A percentile compares a stretch with the other conserved stretches of the same genome.
phyloP scores from a whole-genome alignment of 257 asterid species.

The Gentiana macrophylla region DNA sequence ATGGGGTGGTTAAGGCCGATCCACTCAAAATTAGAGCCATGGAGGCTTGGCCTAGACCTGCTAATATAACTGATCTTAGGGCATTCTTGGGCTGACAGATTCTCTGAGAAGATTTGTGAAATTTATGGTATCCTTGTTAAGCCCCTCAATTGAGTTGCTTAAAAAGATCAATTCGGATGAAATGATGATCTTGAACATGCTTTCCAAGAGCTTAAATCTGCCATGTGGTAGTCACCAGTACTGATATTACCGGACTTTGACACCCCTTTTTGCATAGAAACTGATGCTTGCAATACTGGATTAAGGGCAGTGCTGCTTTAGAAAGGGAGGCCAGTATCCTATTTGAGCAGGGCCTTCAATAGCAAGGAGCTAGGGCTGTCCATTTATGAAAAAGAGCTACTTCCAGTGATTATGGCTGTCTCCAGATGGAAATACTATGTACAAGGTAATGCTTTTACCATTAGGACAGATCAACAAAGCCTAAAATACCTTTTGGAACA shows the following conservation, averaged over 20 bases:
- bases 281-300: background rate
- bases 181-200: background rate
- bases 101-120: background rate
- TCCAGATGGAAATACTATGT: background rate
- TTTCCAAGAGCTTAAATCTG: background rate
- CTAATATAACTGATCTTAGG: background rate
- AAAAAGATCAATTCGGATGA: background rate
- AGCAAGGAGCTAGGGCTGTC: background rate
- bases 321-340: background rate
- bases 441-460: background rate
- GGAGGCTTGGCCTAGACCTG: background rate
- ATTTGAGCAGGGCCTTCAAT: background rate
- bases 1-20: background rate
- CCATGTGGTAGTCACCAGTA: background rate
- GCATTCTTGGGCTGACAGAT: background rate
- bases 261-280: background rate
- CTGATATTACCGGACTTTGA: background rate
- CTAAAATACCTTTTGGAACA: background rate
- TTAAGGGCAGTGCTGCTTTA: background rate
- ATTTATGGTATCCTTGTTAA: background rate
- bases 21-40: background rate
- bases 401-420: background rate
- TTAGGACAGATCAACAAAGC: background rate
- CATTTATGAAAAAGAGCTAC: background rate
- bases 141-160: background rate